These are phyloP conservation scores for Brassica incana DNA, from an alignment of 345 rosid species.

Conservation along the genomic window DNA sequence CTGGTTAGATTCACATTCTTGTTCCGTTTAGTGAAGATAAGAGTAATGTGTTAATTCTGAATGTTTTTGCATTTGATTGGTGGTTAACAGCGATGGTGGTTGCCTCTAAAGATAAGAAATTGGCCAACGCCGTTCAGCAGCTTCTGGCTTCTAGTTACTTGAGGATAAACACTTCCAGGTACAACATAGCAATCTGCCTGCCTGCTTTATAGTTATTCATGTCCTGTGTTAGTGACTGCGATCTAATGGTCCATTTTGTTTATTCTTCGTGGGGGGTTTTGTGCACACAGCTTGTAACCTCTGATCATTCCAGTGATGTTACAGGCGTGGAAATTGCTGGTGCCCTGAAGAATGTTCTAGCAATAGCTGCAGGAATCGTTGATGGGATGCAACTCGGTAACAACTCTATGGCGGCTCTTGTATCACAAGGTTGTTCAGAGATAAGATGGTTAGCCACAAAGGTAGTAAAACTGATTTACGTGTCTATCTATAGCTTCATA, in stretches of 20 bases:
- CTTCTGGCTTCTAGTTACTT: slow-evolving; percentile 77
- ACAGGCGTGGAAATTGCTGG: slow-evolving; percentile 97
- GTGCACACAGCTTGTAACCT: slow-evolving; percentile 63
- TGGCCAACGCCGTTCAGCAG: slow-evolving; percentile 80
- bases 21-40: background rate
- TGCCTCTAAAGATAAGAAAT: slow-evolving; percentile 81
- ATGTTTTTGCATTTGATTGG: slow-evolving; percentile 5
- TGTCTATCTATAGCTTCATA: background rate
- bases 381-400: slow-evolving; percentile 92
- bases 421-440: slow-evolving; percentile 93
- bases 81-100: slow-evolving; percentile 82
- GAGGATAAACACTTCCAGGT: slow-evolving; percentile 92
- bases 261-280: slow-evolving; percentile 20
- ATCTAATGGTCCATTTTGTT: slow-evolving; percentile 1
- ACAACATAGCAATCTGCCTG: slow-evolving; percentile 4
- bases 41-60: background rate
- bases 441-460: slow-evolving; percentile 92
- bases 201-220: slow-evolving; percentile 18
- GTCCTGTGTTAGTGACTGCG: slow-evolving; percentile 18
- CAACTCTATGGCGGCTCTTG: slow-evolving; percentile 98
- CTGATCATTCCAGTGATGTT: slow-evolving; percentile 92
- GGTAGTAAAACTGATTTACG: slow-evolving; percentile 39
- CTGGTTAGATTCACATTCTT: slow-evolving; percentile 48
- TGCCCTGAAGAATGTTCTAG: slow-evolving; percentile 90
- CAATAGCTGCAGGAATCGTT: slow-evolving; percentile 95